Conservation (phyloP, 768 basidiomycete species). For the Obba rivulosa region DNA sequence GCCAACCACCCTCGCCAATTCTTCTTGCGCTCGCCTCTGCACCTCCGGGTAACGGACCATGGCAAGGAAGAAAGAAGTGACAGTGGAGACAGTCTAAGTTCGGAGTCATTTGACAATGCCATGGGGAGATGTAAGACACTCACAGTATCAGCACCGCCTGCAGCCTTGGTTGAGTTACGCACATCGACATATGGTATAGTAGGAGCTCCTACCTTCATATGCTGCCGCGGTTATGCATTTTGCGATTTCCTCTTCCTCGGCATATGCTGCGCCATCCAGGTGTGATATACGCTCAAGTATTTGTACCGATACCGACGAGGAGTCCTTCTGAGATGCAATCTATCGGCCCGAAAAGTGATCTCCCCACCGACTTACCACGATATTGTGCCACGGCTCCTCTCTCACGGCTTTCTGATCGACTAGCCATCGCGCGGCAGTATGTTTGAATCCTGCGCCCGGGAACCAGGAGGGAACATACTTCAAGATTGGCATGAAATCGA, state of each 20-base stretch:
- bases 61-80: conserved; percentile 21
- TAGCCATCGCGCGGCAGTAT: not conserved
- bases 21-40: conserved; percentile 19
- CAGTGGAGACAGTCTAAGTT: not conserved
- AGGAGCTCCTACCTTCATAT: not conserved
- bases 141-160: conserved; percentile 20
- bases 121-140: not conserved
- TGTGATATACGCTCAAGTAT: not conserved
- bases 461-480: conserved; percentile 17
- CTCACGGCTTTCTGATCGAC: not conserved
- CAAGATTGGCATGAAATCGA: conserved; percentile 9
- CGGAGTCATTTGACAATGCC: not conserved
- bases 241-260: not conserved
- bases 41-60: conserved; percentile 24
- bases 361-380: not conserved
- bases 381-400: not conserved
- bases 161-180: not conserved
- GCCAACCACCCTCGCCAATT: conserved; percentile 22
- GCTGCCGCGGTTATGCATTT: not conserved
- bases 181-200: not conserved
- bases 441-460: conserved; percentile 20
- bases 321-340: not conserved
- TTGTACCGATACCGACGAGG: not conserved
- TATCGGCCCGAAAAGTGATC: not conserved
- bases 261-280: not conserved